Conservation (phyloP, 495 filamentous ascomycete species). For the Daldinia bambusicola region DNA sequence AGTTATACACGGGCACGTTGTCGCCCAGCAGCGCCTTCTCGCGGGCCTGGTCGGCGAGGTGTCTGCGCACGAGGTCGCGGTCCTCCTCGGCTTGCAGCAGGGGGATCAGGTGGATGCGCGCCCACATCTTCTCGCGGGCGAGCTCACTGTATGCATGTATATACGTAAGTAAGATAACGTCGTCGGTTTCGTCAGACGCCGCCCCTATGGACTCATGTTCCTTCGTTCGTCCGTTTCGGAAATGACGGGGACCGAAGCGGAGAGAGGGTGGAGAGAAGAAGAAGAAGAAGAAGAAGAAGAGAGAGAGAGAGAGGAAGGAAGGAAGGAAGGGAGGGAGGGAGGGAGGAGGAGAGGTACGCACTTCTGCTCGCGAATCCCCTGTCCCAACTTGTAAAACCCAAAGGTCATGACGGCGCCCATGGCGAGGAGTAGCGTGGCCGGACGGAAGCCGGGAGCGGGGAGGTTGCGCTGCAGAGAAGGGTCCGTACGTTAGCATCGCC, state of each 20-base stretch:
- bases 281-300: too few relatives aligned
- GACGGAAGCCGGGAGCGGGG: slow-evolving; percentile 90
- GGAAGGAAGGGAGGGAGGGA: too few relatives aligned
- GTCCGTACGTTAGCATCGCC: background rate
- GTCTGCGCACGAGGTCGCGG: slow-evolving; percentile 86
- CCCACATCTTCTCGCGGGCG: slow-evolving; percentile 97
- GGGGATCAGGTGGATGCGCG: slow-evolving; percentile 90
- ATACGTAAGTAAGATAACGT: too few relatives aligned
- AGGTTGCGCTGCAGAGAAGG: slow-evolving; percentile 77
- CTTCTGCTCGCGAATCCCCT: slow-evolving; percentile 87
- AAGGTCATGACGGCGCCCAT: slow-evolving; percentile 82
- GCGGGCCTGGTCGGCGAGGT: slow-evolving; percentile 84
- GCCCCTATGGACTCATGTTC: too few relatives aligned
- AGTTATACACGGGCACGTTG: slow-evolving; percentile 83
- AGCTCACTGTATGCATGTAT: too few relatives aligned
- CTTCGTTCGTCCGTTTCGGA: slow-evolving; percentile 4
- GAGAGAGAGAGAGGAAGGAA: too few relatives aligned
- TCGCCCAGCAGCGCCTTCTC: slow-evolving; percentile 89
- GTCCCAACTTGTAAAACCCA: slow-evolving; percentile 83
- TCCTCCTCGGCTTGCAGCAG: slow-evolving; percentile 95
- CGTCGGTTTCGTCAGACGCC: too few relatives aligned
- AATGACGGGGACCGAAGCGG: background rate
- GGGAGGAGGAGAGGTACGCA: slow-evolving; percentile 68
- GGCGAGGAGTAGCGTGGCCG: slow-evolving; percentile 76
- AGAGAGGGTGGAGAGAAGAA: too few relatives aligned